Evolutionary conservation across 768 basidiomycete species (phyloP).

Genomic region (Pulveroboletus ravenelii): DNA sequence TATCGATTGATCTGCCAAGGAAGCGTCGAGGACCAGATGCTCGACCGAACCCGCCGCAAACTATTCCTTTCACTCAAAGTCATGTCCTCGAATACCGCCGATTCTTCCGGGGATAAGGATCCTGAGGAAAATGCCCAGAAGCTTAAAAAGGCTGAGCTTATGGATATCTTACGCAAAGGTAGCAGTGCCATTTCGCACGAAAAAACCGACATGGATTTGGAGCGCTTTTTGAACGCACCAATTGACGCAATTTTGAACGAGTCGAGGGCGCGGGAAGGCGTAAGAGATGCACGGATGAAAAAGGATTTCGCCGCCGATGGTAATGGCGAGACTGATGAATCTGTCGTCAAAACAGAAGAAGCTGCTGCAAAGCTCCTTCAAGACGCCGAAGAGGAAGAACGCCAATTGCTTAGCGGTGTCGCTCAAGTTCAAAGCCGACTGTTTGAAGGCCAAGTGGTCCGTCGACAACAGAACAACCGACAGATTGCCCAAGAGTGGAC

Average conservation of each 20-base stretch:
- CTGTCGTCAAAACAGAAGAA: slow-evolving; percentile 15
- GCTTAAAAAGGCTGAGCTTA: slow-evolving; percentile 43
- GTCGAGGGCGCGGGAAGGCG: slow-evolving; percentile 40
- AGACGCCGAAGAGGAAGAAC: slow-evolving; percentile 53
- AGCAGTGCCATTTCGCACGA: slow-evolving; percentile 47
- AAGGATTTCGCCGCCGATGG: slow-evolving; percentile 30
- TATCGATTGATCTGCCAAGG: slow-evolving; percentile 65
- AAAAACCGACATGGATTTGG: slow-evolving; percentile 38
- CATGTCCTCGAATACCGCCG: slow-evolving; percentile 41
- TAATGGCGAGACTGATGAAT: background rate
- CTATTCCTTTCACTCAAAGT: slow-evolving; percentile 62
- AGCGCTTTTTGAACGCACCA: slow-evolving; percentile 40
- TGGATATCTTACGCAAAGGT: slow-evolving; percentile 54
- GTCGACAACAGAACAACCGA: slow-evolving; percentile 31
- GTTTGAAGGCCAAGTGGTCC: slow-evolving; percentile 50
- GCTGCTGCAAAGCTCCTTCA: slow-evolving; percentile 26
- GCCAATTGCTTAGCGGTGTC: slow-evolving; percentile 45
- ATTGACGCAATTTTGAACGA: slow-evolving; percentile 42
- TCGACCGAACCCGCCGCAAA: slow-evolving; percentile 67
- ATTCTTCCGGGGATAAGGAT: slow-evolving; percentile 18
- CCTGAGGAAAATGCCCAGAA: slow-evolving; percentile 25
- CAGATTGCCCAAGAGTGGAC: slow-evolving; percentile 46
- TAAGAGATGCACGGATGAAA: slow-evolving; percentile 44
- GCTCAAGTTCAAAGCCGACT: slow-evolving; percentile 54
- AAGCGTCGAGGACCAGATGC: slow-evolving; percentile 74